Base-by-base conservation (phyloP, 2,329 filamentous ascomycete species). In the Cephalotrichum gorgonifer region DNA sequence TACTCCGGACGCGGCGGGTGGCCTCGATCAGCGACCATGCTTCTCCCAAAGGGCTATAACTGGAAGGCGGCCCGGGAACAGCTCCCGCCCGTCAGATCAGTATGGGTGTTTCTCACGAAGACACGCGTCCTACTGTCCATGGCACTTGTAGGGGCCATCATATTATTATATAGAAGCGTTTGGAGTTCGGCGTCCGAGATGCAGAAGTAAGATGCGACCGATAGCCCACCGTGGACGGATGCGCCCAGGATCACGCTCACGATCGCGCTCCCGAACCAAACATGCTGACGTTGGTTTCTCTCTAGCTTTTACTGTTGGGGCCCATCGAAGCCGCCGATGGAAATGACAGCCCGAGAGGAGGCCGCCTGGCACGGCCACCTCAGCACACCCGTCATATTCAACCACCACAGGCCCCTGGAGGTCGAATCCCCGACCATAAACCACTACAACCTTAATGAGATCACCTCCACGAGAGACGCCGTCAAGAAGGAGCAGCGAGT, bases 281-380 rank as follows among this genome's bases (percentile, higher is more conserved):
- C 23, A 31, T 15, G 8, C 31, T 47, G 30, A 46, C 41, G 38
- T 33, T 30, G 17, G n/a, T 38, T 12, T 46, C 49, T 51, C 33
- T 54, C 54, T 61, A 97, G 91, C 69, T 96, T 95, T 69, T 95
- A 95, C 70, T 98, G 93, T 73, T 97, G 89, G 78, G 93, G 93
- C 12, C 91, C 93, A 14, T 81, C 85, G 23, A 96, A 94, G 72
- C 81, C 93, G n/a, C 93, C 93, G 48, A 94, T 95, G 82, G 82
- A 93, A 55, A 95, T 98, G 88, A 81, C 86, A 39, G 72, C 85
- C 50, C 96, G 96, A 64, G 93, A 98, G 64, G 85, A 91, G 65
- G 83, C 83, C 53, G 78, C 88, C 55, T 98, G 93, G 93, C 85
- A 86, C 56, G 82, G 81, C 51, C 90, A 95, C 62, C 73, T 93